Evolutionary conservation across 805 yeast genomes (phyloP), one percentile per base, ranked within the genome.

Genomic region (Pichia paraexigua): DNA sequence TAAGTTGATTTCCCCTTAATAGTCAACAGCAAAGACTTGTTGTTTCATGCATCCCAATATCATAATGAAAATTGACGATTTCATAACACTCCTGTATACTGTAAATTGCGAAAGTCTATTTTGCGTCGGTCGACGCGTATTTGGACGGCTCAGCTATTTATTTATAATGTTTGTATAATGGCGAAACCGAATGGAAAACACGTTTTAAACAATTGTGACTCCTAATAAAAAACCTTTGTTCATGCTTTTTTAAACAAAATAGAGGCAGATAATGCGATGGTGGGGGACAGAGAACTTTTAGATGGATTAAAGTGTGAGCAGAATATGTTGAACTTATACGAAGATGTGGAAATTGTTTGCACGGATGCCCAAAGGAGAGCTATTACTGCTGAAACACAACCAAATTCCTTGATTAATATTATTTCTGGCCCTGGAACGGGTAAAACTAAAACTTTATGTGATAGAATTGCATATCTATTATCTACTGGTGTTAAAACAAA

Each of bases 351-450:
- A 12, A 46, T 61, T 17, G 9, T 53, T 21, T 65, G 73, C 28
- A 79, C 85, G 0, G 64, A 63, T 3, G 62, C 76, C 0, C 89
- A 83, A 60, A 53, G 58, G 45, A 60, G 62, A 17, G 77, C 80
- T 7, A 76, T 82, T 11, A 60, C 64, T 1, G 64, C 65, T 51
- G 77, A 80, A 1, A 43, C 53, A 39, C 62, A 69, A 7, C 68
- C 71, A 9, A 62, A 68, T 18, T 65, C 71, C 9, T 65, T 82
- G 0, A 63, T 85, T 7, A 71, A 77, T 39, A 71, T 85, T 1
- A 68, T 73, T 10, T 86, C 90, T 0, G 89, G 89, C 0, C 89
- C 91, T 0, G 90, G 91, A 5, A 76, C 86, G 10, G 91, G 92
- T 2, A 85, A 85, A 59, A 83, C 90, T 0, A 68, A 70, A 35